A percentile compares a stretch with the other conserved stretches of the same genome.
These are phyloP conservation scores for Globisporangium paddicum DNA, from an alignment of 352 stramenopile genomes.

Conservation along the genomic window DNA sequence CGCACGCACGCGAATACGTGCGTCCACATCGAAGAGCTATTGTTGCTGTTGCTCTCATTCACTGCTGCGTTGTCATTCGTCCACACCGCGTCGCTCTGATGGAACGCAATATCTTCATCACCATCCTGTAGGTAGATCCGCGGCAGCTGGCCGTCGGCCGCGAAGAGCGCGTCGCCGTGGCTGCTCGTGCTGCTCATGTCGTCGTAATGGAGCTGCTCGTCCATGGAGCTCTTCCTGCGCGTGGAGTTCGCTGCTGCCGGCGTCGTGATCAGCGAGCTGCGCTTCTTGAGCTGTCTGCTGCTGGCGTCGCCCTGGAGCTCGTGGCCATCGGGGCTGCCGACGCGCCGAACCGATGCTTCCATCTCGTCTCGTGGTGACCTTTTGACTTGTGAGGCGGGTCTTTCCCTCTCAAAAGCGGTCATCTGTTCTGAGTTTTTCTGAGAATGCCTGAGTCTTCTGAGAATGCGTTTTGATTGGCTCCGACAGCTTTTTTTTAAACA, in stretches of 20 bases:
- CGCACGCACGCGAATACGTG: conserved; percentile 15
- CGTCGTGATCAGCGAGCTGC: neutral
- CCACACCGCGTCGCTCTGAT: conserved; percentile 1
- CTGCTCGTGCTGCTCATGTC: conserved; percentile 8
- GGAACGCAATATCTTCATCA: neutral
- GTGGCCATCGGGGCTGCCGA: neutral
- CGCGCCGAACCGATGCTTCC: neutral
- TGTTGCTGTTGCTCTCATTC: neutral
- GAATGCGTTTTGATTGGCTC: too few species aligned
- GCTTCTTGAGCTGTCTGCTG: conserved; percentile 1
- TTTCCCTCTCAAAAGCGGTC: neutral
- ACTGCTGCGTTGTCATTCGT: neutral
- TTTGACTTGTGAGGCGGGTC: neutral
- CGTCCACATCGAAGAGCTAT: conserved; percentile 2
- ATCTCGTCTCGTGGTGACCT: neutral
- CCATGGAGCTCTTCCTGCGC: neutral
- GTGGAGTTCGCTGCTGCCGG: neutral
- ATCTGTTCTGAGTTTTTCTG: too few species aligned
- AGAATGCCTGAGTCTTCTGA: too few species aligned
- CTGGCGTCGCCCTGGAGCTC: neutral
- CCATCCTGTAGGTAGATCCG: neutral
- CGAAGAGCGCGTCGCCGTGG: neutral
- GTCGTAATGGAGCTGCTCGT: neutral
- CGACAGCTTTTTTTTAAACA: too few species aligned
- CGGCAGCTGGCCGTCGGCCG: neutral